Conservation (phyloP, 225 moss, liverwort and hornwort genomes). For the Asterella californica region DNA sequence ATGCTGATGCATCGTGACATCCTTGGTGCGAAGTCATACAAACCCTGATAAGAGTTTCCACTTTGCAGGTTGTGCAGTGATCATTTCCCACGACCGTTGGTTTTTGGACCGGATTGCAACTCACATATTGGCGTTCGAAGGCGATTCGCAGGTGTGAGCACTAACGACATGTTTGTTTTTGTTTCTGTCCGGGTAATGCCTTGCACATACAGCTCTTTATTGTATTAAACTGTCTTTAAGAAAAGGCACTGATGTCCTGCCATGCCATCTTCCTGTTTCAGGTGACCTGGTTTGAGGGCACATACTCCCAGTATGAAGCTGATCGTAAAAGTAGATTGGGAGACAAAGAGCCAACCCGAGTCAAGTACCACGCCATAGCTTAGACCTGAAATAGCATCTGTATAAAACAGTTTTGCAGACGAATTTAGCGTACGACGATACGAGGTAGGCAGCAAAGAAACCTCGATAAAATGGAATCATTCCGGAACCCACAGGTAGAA, state of each 20-base stretch:
- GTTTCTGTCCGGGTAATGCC: neutral
- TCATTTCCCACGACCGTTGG: slow-evolving; percentile 98
- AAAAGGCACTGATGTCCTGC: neutral
- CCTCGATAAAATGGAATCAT: neutral
- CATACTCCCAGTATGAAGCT: slow-evolving; percentile 90
- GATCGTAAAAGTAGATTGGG: slow-evolving; percentile 76
- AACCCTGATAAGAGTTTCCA: neutral
- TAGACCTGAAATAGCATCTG: neutral
- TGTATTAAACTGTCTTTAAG: neutral
- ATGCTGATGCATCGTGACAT: neutral
- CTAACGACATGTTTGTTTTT: neutral
- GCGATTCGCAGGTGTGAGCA: slow-evolving; percentile 70
- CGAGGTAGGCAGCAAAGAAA: no score
- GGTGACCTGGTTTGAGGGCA: slow-evolving; percentile 79
- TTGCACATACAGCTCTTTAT: neutral
- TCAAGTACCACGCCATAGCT: slow-evolving; percentile 80
- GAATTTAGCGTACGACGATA: neutral
- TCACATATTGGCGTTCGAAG: slow-evolving; percentile 95
- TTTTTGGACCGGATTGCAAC: slow-evolving; percentile 95
- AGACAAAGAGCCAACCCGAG: slow-evolving; percentile 73
- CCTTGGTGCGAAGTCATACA: neutral
- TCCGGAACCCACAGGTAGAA: no score
- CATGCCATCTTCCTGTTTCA: slow-evolving; percentile 15
- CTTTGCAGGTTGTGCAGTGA: slow-evolving; percentile 75
- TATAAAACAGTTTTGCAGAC: neutral